Evolutionary conservation across 805 yeast species (phyloP).

Genomic region (Huiozyma sinensis): DNA sequence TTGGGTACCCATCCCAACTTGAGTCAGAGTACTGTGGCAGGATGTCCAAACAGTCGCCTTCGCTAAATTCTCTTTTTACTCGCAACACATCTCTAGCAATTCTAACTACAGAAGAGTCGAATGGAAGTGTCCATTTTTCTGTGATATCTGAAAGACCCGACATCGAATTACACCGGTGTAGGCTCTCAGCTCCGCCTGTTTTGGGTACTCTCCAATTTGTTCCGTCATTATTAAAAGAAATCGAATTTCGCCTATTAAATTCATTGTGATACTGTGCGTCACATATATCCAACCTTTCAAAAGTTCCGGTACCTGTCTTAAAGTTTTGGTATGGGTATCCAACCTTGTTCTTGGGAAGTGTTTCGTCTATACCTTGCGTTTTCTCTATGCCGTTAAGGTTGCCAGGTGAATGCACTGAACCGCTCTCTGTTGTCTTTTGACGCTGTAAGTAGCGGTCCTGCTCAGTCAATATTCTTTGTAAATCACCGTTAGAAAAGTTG

Average conservation of each 20-base stretch:
- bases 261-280: constrained; percentile 13
- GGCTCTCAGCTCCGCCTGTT: neutral
- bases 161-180: constrained; percentile 16
- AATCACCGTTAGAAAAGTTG: constrained; percentile 17
- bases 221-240: constrained; percentile 7
- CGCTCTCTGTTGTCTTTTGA: constrained; percentile 3
- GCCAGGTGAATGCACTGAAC: neutral
- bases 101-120: constrained; percentile 22
- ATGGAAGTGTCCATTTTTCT: constrained; percentile 23
- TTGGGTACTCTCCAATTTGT: neutral
- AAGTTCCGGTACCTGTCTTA: neutral
- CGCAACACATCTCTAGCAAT: constrained; percentile 19
- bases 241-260: constrained; percentile 19
- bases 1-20: neutral
- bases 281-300: neutral
- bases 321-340: no score
- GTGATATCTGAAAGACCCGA: constrained; percentile 19
- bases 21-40: neutral
- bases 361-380: neutral
- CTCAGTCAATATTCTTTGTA: constrained; percentile 10
- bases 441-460: constrained; percentile 7
- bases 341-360: neutral
- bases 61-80: neutral
- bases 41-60: neutral
- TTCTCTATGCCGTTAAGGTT: neutral